These are phyloP conservation scores for Ganoderma leucocontextum DNA, from an alignment of 1,284 basidiomycete species.

Conservation along the genomic window DNA sequence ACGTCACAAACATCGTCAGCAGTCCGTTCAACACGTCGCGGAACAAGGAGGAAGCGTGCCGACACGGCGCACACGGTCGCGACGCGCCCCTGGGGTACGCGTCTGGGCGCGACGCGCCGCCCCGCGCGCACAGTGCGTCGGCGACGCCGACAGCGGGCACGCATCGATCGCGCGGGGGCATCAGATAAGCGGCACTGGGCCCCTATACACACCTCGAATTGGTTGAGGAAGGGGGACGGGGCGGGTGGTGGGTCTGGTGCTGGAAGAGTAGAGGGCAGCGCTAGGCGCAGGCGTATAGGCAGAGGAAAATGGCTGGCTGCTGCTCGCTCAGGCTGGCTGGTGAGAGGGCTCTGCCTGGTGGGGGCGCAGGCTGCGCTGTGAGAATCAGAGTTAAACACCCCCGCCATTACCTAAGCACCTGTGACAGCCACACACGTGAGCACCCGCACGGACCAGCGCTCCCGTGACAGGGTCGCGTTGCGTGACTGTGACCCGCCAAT, in stretches of 20 bases:
- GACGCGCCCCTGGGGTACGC: slow-evolving; percentile 38
- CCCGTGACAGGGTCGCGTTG: slow-evolving; percentile 31
- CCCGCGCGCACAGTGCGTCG: slow-evolving; percentile 26
- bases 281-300: slow-evolving; percentile 39
- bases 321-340: slow-evolving; percentile 34
- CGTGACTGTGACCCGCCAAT: slow-evolving; percentile 30
- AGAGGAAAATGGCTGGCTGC: slow-evolving; percentile 37
- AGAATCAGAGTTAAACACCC: slow-evolving; percentile 37
- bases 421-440: slow-evolving; percentile 34
- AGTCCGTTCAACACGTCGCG: slow-evolving; percentile 42
- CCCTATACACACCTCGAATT: slow-evolving; percentile 32
- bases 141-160: slow-evolving; percentile 30
- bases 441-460: slow-evolving; percentile 34
- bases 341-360: slow-evolving; percentile 38
- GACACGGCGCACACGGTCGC: slow-evolving; percentile 29
- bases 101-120: slow-evolving; percentile 40
- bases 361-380: slow-evolving; percentile 36
- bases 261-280: slow-evolving; percentile 29
- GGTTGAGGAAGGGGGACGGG: slow-evolving; percentile 25
- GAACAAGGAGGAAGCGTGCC: slow-evolving; percentile 25
- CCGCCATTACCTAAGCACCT: slow-evolving; percentile 29
- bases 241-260: slow-evolving; percentile 22
- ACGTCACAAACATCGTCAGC: slow-evolving; percentile 45
- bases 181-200: slow-evolving; percentile 32
- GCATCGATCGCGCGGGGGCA: slow-evolving; percentile 34